Evolutionary conservation across 2,329 filamentous ascomycete species (phyloP), one percentile per base, ranked within the genome.

Genomic region (Fusarium dimerum): DNA sequence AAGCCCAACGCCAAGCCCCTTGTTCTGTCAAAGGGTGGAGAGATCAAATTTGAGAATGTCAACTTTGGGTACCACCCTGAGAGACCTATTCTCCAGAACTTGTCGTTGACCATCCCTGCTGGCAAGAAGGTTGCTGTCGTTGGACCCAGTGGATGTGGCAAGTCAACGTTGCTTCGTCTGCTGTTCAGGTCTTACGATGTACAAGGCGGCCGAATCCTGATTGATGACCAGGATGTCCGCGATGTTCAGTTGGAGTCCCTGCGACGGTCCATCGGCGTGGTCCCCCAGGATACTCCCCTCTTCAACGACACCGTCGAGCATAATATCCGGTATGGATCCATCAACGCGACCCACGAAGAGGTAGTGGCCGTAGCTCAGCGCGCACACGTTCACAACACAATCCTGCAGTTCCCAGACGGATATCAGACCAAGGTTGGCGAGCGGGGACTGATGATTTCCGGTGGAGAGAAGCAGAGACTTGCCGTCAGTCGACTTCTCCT

Each of bases 281-380:
- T 99, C 1, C 94, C 94, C 0, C 95, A 99, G 70, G 94, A 99
- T 64, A 97, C 94, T 1, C 92, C 94, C 0, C 79, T 99, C 1
- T 99, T 99, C 78, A 99, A 99, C 70, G 92, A 96, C 67, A 94
- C 92, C 0, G 93, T 99, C 52, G 88, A 89, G 68, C 91, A 97
- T 71, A 99, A 99, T 69, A 96, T 99, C 65, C 88, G 86, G 57
- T 99, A 99, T 70, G 94, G 94, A 46, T 84, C 89, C 60, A 82
- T 97, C 57, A 83, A 85, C 43, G 92, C 93, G 0, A 80, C 86
- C 0, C 77, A 81, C 10, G 90, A 91, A 32, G 79, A 87, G 51
- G 88, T 99, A 8, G 70, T 85, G 12, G 86, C 86, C 30, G 94
- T 91, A 0, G 92, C 94, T 2, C 85, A 86, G 66, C 82, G 91